Evolutionary conservation across 495 filamentous ascomycete species (phyloP).

Genomic region (Pyrenopolyporus hunteri): DNA sequence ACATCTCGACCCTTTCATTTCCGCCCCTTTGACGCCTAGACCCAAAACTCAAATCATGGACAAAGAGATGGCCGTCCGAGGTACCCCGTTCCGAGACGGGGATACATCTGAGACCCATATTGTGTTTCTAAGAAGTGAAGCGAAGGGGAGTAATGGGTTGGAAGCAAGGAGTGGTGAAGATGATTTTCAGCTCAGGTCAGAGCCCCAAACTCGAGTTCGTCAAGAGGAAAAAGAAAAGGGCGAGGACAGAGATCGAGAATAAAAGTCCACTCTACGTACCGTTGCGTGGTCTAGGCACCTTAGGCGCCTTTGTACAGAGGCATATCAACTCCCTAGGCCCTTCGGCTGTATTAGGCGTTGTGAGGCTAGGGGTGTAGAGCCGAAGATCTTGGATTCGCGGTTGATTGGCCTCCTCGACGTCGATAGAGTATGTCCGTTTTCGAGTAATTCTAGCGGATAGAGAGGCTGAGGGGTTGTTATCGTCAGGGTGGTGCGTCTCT

Average conservation of each 20-base stretch:
- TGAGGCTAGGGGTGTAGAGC: constrained; percentile 45
- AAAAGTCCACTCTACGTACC: constrained; percentile 65
- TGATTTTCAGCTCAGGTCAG: neutral
- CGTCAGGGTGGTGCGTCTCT: constrained; percentile 7
- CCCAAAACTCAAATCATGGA: constrained; percentile 24
- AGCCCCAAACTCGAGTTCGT: constrained; percentile 16
- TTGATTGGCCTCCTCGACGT: constrained; percentile 53
- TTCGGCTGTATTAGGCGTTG: constrained; percentile 38
- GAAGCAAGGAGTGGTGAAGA: constrained; percentile 13
- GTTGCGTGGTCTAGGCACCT: constrained; percentile 93
- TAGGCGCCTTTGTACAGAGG: constrained; percentile 90
- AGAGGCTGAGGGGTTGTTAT: constrained; percentile 1
- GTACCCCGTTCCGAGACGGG: constrained; percentile 28
- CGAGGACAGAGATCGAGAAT: constrained; percentile 3
- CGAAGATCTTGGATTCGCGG: constrained; percentile 50
- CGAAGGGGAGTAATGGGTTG: constrained; percentile 32
- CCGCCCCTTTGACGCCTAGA: constrained; percentile 27
- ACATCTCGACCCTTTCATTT: constrained; percentile 40
- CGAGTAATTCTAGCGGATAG: constrained; percentile 9
- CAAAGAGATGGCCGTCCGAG: constrained; percentile 32
- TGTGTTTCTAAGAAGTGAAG: constrained; percentile 7
- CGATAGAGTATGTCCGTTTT: constrained; percentile 57
- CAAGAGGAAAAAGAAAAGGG: constrained; percentile 26
- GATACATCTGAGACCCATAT: constrained; percentile 19
- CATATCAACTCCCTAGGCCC: constrained; percentile 65